Evolutionary conservation across 768 basidiomycete genomes (phyloP).

Genomic region (Rhizopogon salebrosus): DNA sequence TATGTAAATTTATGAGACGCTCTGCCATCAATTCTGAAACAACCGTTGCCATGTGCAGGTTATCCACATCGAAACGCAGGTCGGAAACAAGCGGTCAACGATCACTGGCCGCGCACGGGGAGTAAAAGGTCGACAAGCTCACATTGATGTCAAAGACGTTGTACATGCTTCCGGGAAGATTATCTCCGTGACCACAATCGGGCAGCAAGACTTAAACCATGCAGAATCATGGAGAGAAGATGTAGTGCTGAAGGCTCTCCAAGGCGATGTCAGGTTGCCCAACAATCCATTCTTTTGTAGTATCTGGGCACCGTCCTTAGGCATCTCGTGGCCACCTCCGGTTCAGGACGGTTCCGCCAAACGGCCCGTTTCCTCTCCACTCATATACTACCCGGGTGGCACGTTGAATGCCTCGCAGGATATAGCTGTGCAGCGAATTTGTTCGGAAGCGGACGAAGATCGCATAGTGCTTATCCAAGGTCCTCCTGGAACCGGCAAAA

Average conservation of each 20-base stretch:
- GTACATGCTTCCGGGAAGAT: constrained; percentile 11
- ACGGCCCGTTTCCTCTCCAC: not conserved
- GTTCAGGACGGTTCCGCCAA: not conserved
- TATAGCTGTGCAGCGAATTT: constrained; percentile 21
- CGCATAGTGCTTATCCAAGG: constrained; percentile 27
- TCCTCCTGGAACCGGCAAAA: constrained; percentile 42
- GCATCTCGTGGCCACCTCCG: constrained; percentile 10
- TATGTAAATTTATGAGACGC: constrained; percentile 16
- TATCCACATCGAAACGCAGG: constrained; percentile 13
- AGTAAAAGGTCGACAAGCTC: constrained; percentile 34
- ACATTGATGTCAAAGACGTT: constrained; percentile 21
- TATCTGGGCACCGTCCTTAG: constrained; percentile 23
- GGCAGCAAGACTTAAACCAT: constrained; percentile 47
- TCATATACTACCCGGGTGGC: not conserved
- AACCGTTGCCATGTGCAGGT: constrained; percentile 7
- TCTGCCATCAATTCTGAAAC: not conserved
- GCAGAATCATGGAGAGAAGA: constrained; percentile 38
- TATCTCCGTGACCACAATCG: constrained; percentile 41
- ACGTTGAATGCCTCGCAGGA: constrained; percentile 24
- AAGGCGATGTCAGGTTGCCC: constrained; percentile 10
- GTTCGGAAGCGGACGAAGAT: constrained; percentile 17
- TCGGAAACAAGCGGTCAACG: not conserved
- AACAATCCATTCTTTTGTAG: constrained; percentile 19
- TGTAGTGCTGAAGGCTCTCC: constrained; percentile 19
- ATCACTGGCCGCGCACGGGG: constrained; percentile 17